Evolutionary conservation across 805 yeast species (phyloP).

Genomic region (Yamadazyma nakazawae): DNA sequence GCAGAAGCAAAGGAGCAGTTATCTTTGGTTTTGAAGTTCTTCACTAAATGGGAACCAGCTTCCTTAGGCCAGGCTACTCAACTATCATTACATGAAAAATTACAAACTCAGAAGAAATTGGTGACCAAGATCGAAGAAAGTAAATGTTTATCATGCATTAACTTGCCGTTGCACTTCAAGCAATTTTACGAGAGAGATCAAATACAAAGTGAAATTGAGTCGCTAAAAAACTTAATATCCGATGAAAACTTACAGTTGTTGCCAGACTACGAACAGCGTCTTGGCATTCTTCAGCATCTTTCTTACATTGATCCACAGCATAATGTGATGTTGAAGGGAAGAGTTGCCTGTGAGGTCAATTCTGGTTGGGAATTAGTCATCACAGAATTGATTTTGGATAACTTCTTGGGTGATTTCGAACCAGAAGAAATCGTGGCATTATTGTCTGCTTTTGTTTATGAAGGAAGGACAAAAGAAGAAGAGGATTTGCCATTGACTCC

Average conservation of each 20-base stretch:
- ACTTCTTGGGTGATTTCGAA: constrained; percentile 87
- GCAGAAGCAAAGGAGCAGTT: constrained; percentile 35
- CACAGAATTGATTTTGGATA: constrained; percentile 87
- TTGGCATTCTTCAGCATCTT: constrained; percentile 72
- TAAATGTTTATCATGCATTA: constrained; percentile 32
- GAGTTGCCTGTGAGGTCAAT: constrained; percentile 81
- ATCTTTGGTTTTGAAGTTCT: constrained; percentile 30
- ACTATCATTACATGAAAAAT: constrained; percentile 33
- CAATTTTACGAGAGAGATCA: constrained; percentile 45
- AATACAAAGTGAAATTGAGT: constrained; percentile 49
- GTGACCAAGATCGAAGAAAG: constrained; percentile 24
- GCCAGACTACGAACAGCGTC: constrained; percentile 91
- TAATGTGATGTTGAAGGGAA: constrained; percentile 82
- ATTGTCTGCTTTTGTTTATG: constrained; percentile 87
- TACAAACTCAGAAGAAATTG: constrained; percentile 35
- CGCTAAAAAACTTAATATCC: constrained; percentile 61
- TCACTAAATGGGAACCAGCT: constrained; percentile 42
- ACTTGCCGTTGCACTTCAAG: constrained; percentile 44
- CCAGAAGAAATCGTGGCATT: constrained; percentile 97
- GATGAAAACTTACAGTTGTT: constrained; percentile 86
- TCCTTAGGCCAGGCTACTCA: constrained; percentile 34
- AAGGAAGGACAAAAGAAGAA: constrained; percentile 66
- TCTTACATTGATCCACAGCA: constrained; percentile 73
- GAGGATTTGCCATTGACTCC: constrained; percentile 73
- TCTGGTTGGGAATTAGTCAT: constrained; percentile 87